phyloP scores from a whole-genome alignment of 2,329 filamentous ascomycete species.

The Paraphaeosphaeria sporulosa region DNA sequence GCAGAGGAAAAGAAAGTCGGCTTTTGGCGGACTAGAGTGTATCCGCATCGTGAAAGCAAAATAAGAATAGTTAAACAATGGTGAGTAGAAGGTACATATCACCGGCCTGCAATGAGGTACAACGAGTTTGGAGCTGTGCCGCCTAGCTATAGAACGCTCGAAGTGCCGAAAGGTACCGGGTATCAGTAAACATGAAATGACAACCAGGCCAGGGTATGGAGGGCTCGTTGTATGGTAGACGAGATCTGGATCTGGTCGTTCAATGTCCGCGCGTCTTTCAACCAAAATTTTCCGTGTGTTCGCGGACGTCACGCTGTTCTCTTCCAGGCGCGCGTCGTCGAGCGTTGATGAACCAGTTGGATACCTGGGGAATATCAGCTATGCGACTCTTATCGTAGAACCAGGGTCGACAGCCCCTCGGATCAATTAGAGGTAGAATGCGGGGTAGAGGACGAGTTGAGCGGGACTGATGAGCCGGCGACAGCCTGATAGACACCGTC shows the following conservation, averaged over 20 bases:
- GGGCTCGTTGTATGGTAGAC: neutral
- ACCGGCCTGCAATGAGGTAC: neutral
- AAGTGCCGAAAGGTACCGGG: neutral
- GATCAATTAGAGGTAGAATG: neutral
- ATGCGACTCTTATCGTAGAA: conserved; percentile 1
- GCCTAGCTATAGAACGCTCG: neutral
- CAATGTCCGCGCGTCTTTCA: neutral
- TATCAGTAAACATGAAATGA: neutral
- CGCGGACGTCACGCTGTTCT: conserved; percentile 36
- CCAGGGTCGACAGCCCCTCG: neutral
- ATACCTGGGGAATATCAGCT: conserved; percentile 58
- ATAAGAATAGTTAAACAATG: conserved; percentile 9
- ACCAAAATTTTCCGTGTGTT: conserved; percentile 25
- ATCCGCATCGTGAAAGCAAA: neutral
- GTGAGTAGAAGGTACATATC: neutral
- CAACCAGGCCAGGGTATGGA: neutral
- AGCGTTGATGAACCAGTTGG: conserved; percentile 84
- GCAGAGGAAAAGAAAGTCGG: neutral
- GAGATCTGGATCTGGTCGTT: neutral
- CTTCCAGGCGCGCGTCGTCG: conserved; percentile 61
- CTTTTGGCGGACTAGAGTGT: neutral
- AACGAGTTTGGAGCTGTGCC: neutral
- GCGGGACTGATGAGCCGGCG: conserved; percentile 15
- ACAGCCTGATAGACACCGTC: conserved; percentile 50
- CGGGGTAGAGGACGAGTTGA: neutral